Conservation (phyloP, 169 alveolate genomes). For the Theileria annulata region DNA sequence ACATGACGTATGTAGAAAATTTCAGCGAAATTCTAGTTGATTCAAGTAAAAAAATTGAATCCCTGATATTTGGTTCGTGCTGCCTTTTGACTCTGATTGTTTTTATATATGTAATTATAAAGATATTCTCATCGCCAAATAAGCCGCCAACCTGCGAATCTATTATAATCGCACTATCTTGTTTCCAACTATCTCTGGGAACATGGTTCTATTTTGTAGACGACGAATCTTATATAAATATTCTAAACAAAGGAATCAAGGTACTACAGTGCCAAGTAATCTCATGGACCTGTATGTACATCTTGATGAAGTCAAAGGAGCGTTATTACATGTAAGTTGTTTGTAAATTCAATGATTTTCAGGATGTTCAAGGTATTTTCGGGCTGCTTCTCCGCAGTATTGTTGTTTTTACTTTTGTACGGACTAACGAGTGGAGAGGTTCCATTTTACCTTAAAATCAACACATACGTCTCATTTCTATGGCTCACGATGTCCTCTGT, state of each 20-base stretch:
- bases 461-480: slow-evolving; percentile 47
- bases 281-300: slow-evolving; percentile 60
- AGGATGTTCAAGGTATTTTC: slow-evolving; percentile 20
- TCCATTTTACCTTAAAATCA: slow-evolving; percentile 42
- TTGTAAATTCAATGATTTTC: slow-evolving; percentile 10
- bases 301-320: slow-evolving; percentile 22
- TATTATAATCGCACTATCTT: slow-evolving; percentile 44
- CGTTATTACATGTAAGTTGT: slow-evolving; percentile 8
- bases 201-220: slow-evolving; percentile 37
- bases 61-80: slow-evolving; percentile 43
- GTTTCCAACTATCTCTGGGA: slow-evolving; percentile 51
- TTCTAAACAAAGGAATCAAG: slow-evolving; percentile 61
- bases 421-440: slow-evolving; percentile 28
- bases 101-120: slow-evolving; percentile 35
- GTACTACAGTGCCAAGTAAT: slow-evolving; percentile 61
- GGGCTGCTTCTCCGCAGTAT: slow-evolving; percentile 9
- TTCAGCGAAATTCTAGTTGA: slow-evolving; percentile 19
- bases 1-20: slow-evolving; percentile 3
- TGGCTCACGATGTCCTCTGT: slow-evolving; percentile 62
- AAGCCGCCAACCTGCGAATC: slow-evolving; percentile 53
- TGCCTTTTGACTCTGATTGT: slow-evolving; percentile 50
- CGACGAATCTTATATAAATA: slow-evolving; percentile 51
- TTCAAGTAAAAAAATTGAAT: slow-evolving; percentile 24
- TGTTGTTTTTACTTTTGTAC: slow-evolving; percentile 24
- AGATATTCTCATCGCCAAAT: slow-evolving; percentile 42